A percentile compares a stretch with the other conserved stretches of the same genome.
Evolutionary conservation across 129 eudicot genomes (phyloP).

Genomic region (Daucus carota): DH1_v3.0 NC_030383.2:58828501-58829000

Average conservation of each 20-base stretch:
- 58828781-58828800: slow-evolving; percentile 13
- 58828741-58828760: neutral
- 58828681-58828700: neutral
- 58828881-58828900: slow-evolving; percentile 54
- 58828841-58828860: slow-evolving; percentile 20
- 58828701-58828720: neutral
- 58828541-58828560: neutral
- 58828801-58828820: slow-evolving; percentile 31
- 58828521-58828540: neutral
- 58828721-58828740: neutral
- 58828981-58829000: slow-evolving; percentile 1
- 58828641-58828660: neutral
- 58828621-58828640: neutral
- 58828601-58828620: neutral
- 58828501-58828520: neutral
- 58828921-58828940: neutral
- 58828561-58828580: neutral
- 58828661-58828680: neutral
- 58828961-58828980: neutral
- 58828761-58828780: neutral
- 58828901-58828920: neutral
- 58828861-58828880: slow-evolving; percentile 19
- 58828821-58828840: slow-evolving; percentile 14
- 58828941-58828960: neutral
- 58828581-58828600: neutral